Conservation (phyloP, 2,329 filamentous ascomycete species). For the Scedosporium minutisporum region DNA sequence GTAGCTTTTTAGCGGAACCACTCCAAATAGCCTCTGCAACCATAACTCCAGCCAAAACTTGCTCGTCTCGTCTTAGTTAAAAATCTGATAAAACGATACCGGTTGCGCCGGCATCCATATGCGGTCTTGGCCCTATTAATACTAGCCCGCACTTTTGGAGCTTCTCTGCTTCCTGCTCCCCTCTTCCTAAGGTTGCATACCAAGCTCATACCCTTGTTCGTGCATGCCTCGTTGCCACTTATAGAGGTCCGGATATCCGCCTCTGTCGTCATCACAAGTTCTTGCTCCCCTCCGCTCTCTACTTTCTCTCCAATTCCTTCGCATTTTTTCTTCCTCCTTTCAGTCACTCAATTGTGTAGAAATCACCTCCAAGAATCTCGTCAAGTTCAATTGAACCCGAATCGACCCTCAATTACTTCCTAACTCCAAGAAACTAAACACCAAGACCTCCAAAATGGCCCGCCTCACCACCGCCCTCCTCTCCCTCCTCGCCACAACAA, state of each 20-base stretch:
- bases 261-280: neutral
- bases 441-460: slow-evolving; percentile 12
- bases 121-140: neutral
- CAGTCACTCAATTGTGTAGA: neutral
- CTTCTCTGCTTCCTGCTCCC: too few relatives aligned
- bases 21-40: neutral
- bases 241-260: neutral
- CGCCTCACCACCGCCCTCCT: slow-evolving; percentile 19
- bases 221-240: neutral
- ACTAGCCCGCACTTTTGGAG: neutral
- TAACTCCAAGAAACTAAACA: slow-evolving; percentile 18
- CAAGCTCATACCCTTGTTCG: too few relatives aligned
- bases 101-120: neutral
- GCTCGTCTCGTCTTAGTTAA: neutral
- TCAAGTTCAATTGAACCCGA: neutral
- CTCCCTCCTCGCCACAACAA: slow-evolving; percentile 26
- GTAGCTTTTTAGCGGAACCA: neutral
- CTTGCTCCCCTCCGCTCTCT: neutral
- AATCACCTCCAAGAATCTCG: neutral
- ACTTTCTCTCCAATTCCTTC: neutral
- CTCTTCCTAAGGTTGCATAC: too few relatives aligned
- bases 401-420: neutral
- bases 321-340: neutral
- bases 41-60: too few relatives aligned
- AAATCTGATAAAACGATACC: neutral